Conservation (phyloP, 192 early-diverging fungal genomes). For the Geranomyces michiganensis region DNA sequence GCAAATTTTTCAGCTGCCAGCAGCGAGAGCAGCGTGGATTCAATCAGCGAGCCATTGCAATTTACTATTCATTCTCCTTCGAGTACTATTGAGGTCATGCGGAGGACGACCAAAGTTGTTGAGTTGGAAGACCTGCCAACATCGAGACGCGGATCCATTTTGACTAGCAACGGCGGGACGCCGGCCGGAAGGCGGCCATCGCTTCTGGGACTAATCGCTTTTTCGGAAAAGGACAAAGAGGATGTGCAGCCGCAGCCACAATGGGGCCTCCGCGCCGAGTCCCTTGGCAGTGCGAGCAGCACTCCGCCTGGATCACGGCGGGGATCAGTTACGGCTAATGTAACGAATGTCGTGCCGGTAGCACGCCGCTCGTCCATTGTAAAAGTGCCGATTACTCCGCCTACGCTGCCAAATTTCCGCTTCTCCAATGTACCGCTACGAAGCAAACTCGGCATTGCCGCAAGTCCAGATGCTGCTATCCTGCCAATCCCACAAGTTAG, state of each 20-base stretch:
- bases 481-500: too few relatives aligned
- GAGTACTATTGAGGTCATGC: conserved; percentile 4
- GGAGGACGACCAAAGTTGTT: not conserved
- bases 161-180: not conserved
- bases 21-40: not conserved
- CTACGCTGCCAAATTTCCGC: conserved; percentile 1
- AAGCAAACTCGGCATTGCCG: not conserved
- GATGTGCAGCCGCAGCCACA: too few relatives aligned
- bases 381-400: not conserved
- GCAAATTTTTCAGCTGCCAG: not conserved
- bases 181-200: too few relatives aligned
- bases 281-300: too few relatives aligned
- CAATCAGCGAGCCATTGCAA: not conserved
- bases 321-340: not conserved
- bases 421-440: conserved; percentile 20
- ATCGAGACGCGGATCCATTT: not conserved
- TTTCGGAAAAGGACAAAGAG: not conserved
- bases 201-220: too few relatives aligned
- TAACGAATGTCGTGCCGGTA: not conserved
- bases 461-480: too few relatives aligned
- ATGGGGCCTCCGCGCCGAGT: too few relatives aligned
- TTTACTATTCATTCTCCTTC: conserved; percentile 2
- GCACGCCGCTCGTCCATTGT: not conserved
- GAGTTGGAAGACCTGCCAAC: not conserved
- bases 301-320: not conserved